phyloP scores from a whole-genome alignment of 2,329 filamentous ascomycete genomes.

The Nigrospora sphaerica region DNA sequence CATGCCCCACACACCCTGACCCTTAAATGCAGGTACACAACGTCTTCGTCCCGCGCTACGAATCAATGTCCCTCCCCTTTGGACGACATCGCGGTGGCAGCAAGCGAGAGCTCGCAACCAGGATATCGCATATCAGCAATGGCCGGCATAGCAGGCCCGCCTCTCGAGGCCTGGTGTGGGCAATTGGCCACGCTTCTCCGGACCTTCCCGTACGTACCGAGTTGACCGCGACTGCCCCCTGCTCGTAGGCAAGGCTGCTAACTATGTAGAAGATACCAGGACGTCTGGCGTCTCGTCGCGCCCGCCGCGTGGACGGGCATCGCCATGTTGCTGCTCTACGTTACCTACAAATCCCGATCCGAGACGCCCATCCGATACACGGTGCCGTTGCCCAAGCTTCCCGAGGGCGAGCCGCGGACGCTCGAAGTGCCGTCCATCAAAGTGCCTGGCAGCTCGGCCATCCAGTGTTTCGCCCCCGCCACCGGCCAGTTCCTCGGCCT shows the following conservation, averaged over 20 bases:
- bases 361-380: constrained; percentile 44
- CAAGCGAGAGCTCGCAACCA: no score
- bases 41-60: no score
- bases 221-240: neutral
- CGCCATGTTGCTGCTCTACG: constrained; percentile 1
- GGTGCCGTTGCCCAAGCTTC: constrained; percentile 55
- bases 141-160: no score
- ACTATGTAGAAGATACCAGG: constrained; percentile 10
- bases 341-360: neutral
- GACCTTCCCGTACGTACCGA: constrained; percentile 11
- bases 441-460: constrained; percentile 56
- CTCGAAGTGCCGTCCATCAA: constrained; percentile 57
- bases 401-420: constrained; percentile 43
- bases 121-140: no score
- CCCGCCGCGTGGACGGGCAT: constrained; percentile 11
- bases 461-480: constrained; percentile 84
- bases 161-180: neutral
- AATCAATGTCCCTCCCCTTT: no score
- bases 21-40: neutral
- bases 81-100: no score
- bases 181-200: neutral
- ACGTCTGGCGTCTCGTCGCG: constrained; percentile 8
- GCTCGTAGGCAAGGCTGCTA: neutral
- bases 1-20: neutral
- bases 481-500: constrained; percentile 78